Evolutionary conservation across 2,329 filamentous ascomycete species (phyloP).

Genomic region (Aspergillus fumigatiaffinis): DNA sequence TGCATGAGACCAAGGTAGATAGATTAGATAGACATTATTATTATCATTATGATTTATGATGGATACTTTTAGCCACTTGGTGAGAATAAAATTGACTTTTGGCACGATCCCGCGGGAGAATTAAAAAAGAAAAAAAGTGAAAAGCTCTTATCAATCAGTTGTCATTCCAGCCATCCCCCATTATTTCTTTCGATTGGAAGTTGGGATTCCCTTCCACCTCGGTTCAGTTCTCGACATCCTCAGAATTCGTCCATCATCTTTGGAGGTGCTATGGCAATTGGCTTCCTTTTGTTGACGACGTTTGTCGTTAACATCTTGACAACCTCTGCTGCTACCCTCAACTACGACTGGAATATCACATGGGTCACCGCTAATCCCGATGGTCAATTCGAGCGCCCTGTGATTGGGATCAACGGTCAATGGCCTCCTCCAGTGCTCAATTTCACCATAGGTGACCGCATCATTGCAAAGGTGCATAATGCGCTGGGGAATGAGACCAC

Average conservation of each 20-base stretch:
- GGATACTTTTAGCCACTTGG: not conserved
- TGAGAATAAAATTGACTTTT: not conserved
- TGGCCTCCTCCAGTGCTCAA: slow-evolving; percentile 71
- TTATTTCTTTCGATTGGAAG: not conserved
- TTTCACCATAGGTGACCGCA: slow-evolving; percentile 68
- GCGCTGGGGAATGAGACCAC: slow-evolving; percentile 60
- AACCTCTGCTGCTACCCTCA: slow-evolving; percentile 23
- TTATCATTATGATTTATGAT: not conserved
- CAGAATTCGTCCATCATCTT: not conserved
- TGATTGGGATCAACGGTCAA: slow-evolving; percentile 69
- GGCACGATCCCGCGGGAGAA: not conserved
- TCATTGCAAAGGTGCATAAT: slow-evolving; percentile 67
- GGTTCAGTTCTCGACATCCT: not conserved
- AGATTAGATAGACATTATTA: too few species aligned
- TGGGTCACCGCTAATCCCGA: slow-evolving; percentile 56
- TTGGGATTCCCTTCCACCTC: not conserved
- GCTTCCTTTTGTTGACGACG: not conserved
- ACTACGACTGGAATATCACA: slow-evolving; percentile 51
- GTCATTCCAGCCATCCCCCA: not conserved
- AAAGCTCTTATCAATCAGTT: not conserved
- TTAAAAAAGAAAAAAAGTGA: not conserved
- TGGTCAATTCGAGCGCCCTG: slow-evolving; percentile 43
- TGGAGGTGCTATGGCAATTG: not conserved
- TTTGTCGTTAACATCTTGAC: not conserved
- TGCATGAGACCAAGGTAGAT: too few species aligned